Conservation (phyloP, 441 rosid species). For the Corymbia calophylla region DNA sequence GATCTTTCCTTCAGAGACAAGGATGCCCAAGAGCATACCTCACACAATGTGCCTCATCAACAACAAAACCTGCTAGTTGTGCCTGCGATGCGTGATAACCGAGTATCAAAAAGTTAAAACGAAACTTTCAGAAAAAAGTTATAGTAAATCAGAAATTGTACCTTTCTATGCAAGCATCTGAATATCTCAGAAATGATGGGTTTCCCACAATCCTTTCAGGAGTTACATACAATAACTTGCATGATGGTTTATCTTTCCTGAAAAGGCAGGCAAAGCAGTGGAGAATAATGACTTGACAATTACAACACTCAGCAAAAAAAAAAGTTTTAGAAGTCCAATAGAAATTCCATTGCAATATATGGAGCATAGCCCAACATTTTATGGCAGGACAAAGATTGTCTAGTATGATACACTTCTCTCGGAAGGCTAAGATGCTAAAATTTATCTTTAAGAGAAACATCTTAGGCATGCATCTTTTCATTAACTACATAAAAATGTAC, state of each 20-base stretch:
- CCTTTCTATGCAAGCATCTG: constrained; percentile 64
- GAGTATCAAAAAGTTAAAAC: not conserved
- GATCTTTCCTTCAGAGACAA: not conserved
- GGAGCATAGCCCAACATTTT: not conserved
- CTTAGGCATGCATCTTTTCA: not conserved
- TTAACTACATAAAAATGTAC: not conserved
- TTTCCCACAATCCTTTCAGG: constrained; percentile 93
- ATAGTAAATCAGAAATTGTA: constrained; percentile 3
- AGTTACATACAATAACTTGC: constrained; percentile 91
- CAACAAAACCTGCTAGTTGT: constrained; percentile 77
- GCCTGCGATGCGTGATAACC: constrained; percentile 24
- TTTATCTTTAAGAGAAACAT: not conserved
- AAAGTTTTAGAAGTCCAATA: not conserved
- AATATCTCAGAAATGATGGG: constrained; percentile 53
- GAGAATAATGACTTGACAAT: not conserved
- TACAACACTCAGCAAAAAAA: not conserved
- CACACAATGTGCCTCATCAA: constrained; percentile 94
- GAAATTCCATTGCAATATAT: not conserved
- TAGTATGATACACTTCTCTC: not conserved
- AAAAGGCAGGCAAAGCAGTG: constrained; percentile 8
- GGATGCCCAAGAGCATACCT: constrained; percentile 32
- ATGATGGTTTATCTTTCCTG: constrained; percentile 78
- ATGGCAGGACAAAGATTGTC: not conserved
- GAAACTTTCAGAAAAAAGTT: not conserved
- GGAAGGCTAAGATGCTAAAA: not conserved